Evolutionary conservation across 1,284 basidiomycete genomes (phyloP).

Genomic region (Moesziomyces sp.): DNA sequence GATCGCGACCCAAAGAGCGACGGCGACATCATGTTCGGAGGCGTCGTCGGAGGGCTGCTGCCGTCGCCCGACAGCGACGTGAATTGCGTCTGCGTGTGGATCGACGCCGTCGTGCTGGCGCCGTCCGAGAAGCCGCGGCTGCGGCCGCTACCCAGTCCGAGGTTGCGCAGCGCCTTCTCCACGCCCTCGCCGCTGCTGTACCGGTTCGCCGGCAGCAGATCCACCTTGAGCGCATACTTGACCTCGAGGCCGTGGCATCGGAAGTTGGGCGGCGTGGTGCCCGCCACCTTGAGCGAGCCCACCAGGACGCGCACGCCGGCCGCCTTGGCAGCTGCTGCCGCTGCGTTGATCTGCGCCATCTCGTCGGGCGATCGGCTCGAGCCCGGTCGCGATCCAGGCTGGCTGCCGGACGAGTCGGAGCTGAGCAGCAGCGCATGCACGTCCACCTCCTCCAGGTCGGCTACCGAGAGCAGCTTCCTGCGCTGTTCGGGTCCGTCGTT

Average conservation of each 20-base stretch:
- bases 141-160: conserved; percentile 24
- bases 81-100: conserved; percentile 52
- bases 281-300: conserved; percentile 50
- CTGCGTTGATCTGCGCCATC: conserved; percentile 44
- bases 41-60: conserved; percentile 42
- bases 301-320: conserved; percentile 54
- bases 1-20: conserved; percentile 27
- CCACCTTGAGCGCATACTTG: conserved; percentile 63
- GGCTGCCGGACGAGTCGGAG: conserved; percentile 34
- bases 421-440: conserved; percentile 45
- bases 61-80: conserved; percentile 39
- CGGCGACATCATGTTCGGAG: conserved; percentile 25
- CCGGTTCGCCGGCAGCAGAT: conserved; percentile 51
- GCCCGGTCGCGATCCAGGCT: conserved; percentile 32
- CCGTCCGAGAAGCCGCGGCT: conserved; percentile 41
- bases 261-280: conserved; percentile 54
- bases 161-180: conserved; percentile 32
- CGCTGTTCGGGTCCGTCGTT: conserved; percentile 57
- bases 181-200: conserved; percentile 27
- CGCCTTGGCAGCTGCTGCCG: conserved; percentile 28
- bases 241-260: conserved; percentile 61
- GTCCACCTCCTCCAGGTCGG: conserved; percentile 62
- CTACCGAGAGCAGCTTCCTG: conserved; percentile 53
- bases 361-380: conserved; percentile 37
- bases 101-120: conserved; percentile 38